A percentile compares a stretch with the other conserved stretches of the same genome.
phyloP scores from a whole-genome alignment of 75 land plant genomes.

The Selaginella tamariscina region DNA sequence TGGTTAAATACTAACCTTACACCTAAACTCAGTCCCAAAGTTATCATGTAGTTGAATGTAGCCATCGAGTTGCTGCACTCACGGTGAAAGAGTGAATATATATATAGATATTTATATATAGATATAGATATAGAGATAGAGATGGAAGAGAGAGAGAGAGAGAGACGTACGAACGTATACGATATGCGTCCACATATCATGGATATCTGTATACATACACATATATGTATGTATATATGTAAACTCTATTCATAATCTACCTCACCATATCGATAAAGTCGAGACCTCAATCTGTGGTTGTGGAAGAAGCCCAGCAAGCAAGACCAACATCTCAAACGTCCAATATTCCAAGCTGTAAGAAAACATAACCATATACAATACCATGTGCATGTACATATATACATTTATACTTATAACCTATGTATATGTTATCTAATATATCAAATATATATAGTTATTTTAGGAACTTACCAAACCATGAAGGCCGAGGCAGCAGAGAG shows the following conservation, averaged over 20 bases:
- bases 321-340: not conserved
- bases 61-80: conserved; percentile 40
- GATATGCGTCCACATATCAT: too few relatives aligned
- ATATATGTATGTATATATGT: not conserved
- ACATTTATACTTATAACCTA: too few relatives aligned
- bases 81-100: too few relatives aligned
- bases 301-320: not conserved
- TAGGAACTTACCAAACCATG: conserved; percentile 21
- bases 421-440: too few relatives aligned
- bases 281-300: not conserved
- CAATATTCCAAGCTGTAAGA: conserved; percentile 1
- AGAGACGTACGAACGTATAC: not conserved
- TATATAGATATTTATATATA: too few relatives aligned
- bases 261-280: not conserved
- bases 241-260: not conserved
- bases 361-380: too few relatives aligned
- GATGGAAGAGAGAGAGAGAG: too few relatives aligned
- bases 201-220: not conserved
- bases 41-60: conserved; percentile 31
- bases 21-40: conserved; percentile 27
- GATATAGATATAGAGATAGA: too few relatives aligned
- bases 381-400: too few relatives aligned
- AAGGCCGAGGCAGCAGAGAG: conserved; percentile 14
- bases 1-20: conserved; percentile 25
- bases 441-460: too few relatives aligned